Percentiles rank a stretch among this genome's conserved stretches.
These are phyloP conservation scores for Pichia eremophila DNA, from an alignment of 805 yeast species.

Conservation along the genomic window DNA sequence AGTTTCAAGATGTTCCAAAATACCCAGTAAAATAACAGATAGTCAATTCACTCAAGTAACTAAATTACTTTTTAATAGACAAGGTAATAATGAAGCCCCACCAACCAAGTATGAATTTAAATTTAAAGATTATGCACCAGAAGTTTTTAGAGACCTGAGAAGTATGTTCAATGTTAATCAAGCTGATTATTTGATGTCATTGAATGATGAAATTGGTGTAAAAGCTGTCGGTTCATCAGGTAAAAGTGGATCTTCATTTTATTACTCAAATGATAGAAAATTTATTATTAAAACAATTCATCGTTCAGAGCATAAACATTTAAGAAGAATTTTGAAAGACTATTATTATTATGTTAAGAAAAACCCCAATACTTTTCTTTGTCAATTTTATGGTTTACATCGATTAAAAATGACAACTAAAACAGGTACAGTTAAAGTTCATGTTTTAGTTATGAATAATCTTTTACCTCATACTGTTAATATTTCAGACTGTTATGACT, in stretches of 20 bases:
- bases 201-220: constrained; percentile 86
- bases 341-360: constrained; percentile 73
- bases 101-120: constrained; percentile 92
- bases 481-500: constrained; percentile 76
- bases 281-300: constrained; percentile 95
- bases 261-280: constrained; percentile 86
- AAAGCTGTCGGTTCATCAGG: constrained; percentile 95
- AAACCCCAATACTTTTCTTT: constrained; percentile 80
- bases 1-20: constrained; percentile 84
- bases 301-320: constrained; percentile 81
- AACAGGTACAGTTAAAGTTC: constrained; percentile 55
- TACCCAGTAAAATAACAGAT: constrained; percentile 61
- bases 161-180: constrained; percentile 80
- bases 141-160: constrained; percentile 82
- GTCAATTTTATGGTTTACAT: constrained; percentile 96
- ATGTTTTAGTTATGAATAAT: constrained; percentile 94
- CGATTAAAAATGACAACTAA: constrained; percentile 80
- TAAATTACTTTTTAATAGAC: constrained; percentile 78
- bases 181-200: constrained; percentile 86
- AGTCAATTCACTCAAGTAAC: constrained; percentile 64
- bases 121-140: constrained; percentile 93
- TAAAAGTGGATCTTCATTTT: constrained; percentile 92
- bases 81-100: constrained; percentile 84
- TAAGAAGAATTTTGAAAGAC: constrained; percentile 61
- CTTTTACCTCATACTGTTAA: constrained; percentile 89